These are phyloP conservation scores for Daldinia eschscholtzii DNA, from an alignment of 2,329 filamentous ascomycete species.

Conservation along the genomic window DNA sequence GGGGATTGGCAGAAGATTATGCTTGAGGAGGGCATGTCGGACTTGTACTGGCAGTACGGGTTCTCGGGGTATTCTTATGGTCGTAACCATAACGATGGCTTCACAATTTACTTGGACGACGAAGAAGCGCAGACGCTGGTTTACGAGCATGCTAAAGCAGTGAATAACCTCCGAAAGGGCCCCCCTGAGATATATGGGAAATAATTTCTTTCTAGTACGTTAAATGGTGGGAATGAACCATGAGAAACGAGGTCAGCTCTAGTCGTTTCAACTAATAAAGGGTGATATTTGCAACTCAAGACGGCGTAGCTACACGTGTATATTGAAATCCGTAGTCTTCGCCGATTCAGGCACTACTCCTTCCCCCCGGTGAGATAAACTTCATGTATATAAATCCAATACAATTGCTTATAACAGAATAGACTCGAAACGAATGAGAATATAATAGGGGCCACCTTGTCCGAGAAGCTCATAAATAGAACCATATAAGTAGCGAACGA, in stretches of 20 bases:
- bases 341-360: background rate
- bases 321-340: background rate
- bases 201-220: background rate
- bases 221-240: background rate
- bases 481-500: background rate
- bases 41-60: slow-evolving; percentile 70
- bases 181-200: background rate
- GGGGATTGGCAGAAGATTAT: slow-evolving; percentile 64
- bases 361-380: background rate
- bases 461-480: too few species aligned
- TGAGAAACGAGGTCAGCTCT: background rate
- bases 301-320: background rate
- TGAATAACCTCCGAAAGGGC: slow-evolving; percentile 51
- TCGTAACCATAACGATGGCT: slow-evolving; percentile 67
- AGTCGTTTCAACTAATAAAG: background rate
- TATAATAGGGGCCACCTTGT: background rate
- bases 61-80: slow-evolving; percentile 65
- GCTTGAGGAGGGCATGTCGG: slow-evolving; percentile 61
- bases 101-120: slow-evolving; percentile 68
- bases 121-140: slow-evolving; percentile 60
- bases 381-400: background rate
- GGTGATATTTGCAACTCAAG: background rate
- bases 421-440: background rate
- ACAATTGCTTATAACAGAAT: background rate
- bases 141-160: slow-evolving; percentile 59